Base-by-base conservation (phyloP, 495 filamentous ascomycete species). In the Lasiosphaeria hispida region DNA sequence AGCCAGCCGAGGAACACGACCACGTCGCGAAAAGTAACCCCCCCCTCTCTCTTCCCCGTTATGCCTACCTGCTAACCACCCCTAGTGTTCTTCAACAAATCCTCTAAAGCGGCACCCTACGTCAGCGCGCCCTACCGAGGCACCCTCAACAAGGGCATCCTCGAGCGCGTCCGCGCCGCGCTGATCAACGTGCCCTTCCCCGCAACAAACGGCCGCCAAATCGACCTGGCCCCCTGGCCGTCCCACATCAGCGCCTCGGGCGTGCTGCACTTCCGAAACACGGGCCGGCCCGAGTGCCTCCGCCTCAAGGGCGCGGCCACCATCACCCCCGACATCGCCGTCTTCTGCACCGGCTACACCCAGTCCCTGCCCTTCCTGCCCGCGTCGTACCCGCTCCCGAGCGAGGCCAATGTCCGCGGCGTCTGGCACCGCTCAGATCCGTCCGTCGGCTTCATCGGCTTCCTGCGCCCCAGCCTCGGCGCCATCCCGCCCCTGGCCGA, bases 401-500 rank as follows among this genome's bases (percentile, higher is more conserved):
- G 57, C 61, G 54, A 70, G 1, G 62, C 72, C 6, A 56, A 75
- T 30, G 68, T 78, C 7, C 64, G 78, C 1, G 67, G 68, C 10
- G 75, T 80, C 50, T 75, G 75, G 63, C 66, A 65, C 14, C 57
- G 60, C 4, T 64, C 68, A 10, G 69, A 79, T 34, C 73, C 74
- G 0, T 63, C 64, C 0, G 61, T 81, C 7, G 77, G 67, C 8
- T 81, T 77, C 59, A 79, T 80, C 35, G 78, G 78, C 7, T 81
- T 80, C 61, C 59, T 81, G 10, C 66, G 77, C 0, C 78, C 77
- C 0, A 70, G 70, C 37, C 65, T 81, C 9, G 78, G 77, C 33
- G 78, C 77, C 0, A 80, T 81, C 33, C 78, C 78, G 4, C 77
- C 78, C 0, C 63, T 81, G 10, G 57, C 75, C 13, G 78, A 80